These are phyloP conservation scores for Geum urbanum DNA, from an alignment of 306 rosid genomes.

Conservation along the genomic window DNA sequence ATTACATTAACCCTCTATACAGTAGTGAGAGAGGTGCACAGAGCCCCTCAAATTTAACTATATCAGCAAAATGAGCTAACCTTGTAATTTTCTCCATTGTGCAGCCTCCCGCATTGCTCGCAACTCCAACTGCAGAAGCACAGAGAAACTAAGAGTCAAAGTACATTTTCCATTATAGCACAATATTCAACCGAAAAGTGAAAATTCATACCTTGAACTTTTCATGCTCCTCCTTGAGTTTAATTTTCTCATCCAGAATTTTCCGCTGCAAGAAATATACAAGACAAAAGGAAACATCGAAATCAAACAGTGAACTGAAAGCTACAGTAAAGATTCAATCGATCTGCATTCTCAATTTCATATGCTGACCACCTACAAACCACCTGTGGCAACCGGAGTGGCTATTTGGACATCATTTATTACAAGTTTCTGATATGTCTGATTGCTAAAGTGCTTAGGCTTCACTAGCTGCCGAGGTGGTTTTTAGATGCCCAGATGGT, in stretches of 20 bases:
- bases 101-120: constrained; percentile 85
- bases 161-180: background rate
- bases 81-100: constrained; percentile 88
- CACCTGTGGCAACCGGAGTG: background rate
- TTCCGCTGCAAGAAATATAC: constrained; percentile 56
- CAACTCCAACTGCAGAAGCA: constrained; percentile 58
- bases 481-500: background rate
- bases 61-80: constrained; percentile 33
- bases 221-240: constrained; percentile 77
- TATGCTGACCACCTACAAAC: background rate
- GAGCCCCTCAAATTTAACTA: constrained; percentile 15
- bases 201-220: constrained; percentile 51
- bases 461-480: background rate
- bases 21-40: background rate
- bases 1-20: background rate
- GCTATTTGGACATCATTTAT: background rate
- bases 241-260: constrained; percentile 81
- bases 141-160: constrained; percentile 14
- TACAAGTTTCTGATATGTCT: background rate
- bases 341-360: background rate
- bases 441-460: background rate
- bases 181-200: constrained; percentile 7
- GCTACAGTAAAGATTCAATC: background rate
- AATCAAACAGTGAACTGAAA: background rate
- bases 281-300: background rate